Conservation (phyloP, 2,329 filamentous ascomycete species). For the Thielaviopsis populi region DNA sequence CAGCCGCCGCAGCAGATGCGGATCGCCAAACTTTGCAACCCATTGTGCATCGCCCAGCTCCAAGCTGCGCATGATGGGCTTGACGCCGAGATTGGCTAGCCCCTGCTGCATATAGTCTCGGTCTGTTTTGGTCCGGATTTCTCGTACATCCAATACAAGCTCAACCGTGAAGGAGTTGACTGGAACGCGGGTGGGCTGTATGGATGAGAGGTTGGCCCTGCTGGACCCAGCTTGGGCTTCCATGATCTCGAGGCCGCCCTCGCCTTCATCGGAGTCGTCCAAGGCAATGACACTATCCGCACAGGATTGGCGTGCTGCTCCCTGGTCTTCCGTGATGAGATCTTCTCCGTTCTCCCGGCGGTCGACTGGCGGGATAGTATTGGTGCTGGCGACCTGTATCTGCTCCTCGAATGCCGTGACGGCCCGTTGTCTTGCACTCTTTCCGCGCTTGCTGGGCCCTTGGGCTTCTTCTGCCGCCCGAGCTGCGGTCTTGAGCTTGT, state of each 20-base stretch:
- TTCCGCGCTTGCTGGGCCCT: background rate
- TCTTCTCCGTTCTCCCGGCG: background rate
- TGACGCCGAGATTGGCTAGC: slow-evolving; percentile 49
- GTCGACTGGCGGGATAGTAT: background rate
- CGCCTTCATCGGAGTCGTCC: background rate
- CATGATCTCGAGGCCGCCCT: background rate
- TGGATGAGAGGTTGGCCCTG: slow-evolving; percentile 27
- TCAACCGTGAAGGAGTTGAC: slow-evolving; percentile 57
- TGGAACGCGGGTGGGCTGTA: slow-evolving; percentile 45
- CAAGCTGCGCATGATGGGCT: slow-evolving; percentile 50
- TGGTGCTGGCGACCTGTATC: background rate
- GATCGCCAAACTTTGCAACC: slow-evolving; percentile 58
- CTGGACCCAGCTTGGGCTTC: background rate
- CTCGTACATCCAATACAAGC: slow-evolving; percentile 58
- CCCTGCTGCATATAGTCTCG: slow-evolving; percentile 64
- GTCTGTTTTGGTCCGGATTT: slow-evolving; percentile 57
- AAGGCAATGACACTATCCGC: background rate
- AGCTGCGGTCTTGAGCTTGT: slow-evolving; percentile 35
- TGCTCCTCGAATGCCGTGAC: background rate
- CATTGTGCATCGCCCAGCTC: slow-evolving; percentile 65
- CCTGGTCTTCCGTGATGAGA: background rate
- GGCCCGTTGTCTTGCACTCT: background rate
- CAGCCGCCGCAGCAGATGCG: slow-evolving; percentile 36
- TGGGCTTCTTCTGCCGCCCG: slow-evolving; percentile 9
- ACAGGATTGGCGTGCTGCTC: background rate